These are phyloP conservation scores for Singerocomus rubriflavus DNA, from an alignment of 1,284 basidiomycete species.

Conservation along the genomic window DNA sequence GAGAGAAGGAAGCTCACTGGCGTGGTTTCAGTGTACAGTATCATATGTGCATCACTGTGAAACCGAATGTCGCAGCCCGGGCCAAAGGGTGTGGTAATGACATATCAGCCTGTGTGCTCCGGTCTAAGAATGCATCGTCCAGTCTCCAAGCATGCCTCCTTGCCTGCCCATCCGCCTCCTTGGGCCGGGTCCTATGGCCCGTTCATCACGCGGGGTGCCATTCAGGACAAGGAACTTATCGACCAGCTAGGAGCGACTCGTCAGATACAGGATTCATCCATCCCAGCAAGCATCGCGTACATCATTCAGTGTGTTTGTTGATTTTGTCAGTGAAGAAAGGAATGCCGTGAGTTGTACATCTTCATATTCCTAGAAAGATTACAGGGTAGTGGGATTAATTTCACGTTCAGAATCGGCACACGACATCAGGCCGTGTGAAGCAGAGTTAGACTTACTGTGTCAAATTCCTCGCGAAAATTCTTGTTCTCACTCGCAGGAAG, in stretches of 20 bases:
- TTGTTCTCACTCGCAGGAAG: slow-evolving; percentile 81
- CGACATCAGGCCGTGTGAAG: not conserved
- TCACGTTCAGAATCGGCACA: too few species aligned
- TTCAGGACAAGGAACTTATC: slow-evolving; percentile 64
- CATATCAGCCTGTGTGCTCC: not conserved
- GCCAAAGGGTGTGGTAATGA: not conserved
- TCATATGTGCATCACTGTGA: not conserved
- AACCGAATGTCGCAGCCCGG: not conserved
- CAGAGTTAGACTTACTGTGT: slow-evolving; percentile 55
- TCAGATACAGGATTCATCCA: slow-evolving; percentile 10
- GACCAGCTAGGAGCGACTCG: slow-evolving; percentile 46
- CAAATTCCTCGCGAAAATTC: slow-evolving; percentile 80
- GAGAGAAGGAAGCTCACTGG: too few species aligned
- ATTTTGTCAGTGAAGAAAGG: slow-evolving; percentile 85
- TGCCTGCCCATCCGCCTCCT: slow-evolving; percentile 49
- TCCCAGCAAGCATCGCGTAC: slow-evolving; percentile 48
- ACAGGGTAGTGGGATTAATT: not conserved
- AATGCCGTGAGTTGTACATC: slow-evolving; percentile 93
- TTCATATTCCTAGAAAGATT: slow-evolving; percentile 76
- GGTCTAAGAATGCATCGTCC: slow-evolving; percentile 38
- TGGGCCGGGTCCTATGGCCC: slow-evolving; percentile 34
- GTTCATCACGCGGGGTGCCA: slow-evolving; percentile 42
- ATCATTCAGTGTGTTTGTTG: slow-evolving; percentile 83
- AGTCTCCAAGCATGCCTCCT: slow-evolving; percentile 44
- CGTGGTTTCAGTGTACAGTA: too few species aligned